phyloP scores from a whole-genome alignment of 768 basidiomycete species.

The Serendipita sp. region DNA sequence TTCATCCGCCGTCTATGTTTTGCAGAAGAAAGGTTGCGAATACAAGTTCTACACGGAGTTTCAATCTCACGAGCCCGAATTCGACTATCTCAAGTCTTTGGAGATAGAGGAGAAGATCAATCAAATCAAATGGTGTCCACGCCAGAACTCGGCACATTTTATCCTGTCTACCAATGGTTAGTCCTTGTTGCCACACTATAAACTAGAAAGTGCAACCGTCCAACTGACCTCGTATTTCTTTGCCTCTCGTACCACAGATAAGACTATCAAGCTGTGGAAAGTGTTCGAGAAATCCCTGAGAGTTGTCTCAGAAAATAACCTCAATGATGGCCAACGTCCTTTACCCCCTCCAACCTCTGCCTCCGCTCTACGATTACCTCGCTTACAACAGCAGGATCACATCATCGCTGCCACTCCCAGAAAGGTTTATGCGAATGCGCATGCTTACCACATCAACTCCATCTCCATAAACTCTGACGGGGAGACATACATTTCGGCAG shows the following conservation, averaged over 20 bases:
- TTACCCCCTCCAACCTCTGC: constrained; percentile 42
- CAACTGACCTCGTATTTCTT: not conserved
- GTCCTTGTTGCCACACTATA: constrained; percentile 14
- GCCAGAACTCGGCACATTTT: constrained; percentile 96
- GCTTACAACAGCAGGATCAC: constrained; percentile 87
- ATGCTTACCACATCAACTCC: constrained; percentile 99
- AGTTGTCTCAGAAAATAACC: constrained; percentile 93
- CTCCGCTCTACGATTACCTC: constrained; percentile 66
- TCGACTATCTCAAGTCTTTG: constrained; percentile 97
- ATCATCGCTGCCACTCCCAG: constrained; percentile 97
- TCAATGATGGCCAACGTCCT: constrained; percentile 60
- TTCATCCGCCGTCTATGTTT: constrained; percentile 12
- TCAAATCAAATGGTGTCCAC: constrained; percentile 99
- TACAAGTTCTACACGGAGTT: constrained; percentile 99
- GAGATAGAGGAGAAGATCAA: constrained; percentile 99
- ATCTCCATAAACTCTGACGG: constrained; percentile 99
- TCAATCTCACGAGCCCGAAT: constrained; percentile 98
- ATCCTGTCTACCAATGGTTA: constrained; percentile 90
- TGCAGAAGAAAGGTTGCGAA: constrained; percentile 97
- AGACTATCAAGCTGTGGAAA: constrained; percentile 99
- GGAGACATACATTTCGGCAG: constrained; percentile 98
- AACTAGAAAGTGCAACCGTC: not conserved
- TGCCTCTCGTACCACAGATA: constrained; percentile 42
- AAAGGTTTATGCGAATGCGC: constrained; percentile 97
- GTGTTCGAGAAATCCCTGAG: constrained; percentile 97